A percentile compares a stretch with the other conserved stretches of the same genome.
These are phyloP conservation scores for Hyaloperonospora brassicae DNA, from an alignment of 352 stramenopile genomes.

Conservation along the genomic window DNA sequence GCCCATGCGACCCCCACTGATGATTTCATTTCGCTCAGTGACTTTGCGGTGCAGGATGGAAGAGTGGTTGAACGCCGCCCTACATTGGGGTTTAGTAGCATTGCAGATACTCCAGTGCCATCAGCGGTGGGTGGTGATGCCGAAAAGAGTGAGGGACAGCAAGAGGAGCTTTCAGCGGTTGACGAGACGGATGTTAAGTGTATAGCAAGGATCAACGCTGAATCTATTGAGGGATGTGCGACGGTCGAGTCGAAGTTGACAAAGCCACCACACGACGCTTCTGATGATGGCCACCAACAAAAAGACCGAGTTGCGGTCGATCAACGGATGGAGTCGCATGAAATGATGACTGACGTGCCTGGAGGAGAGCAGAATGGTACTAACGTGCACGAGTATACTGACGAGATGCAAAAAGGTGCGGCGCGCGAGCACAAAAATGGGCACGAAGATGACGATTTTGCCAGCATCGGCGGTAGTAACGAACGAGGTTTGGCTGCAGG, in stretches of 20 bases:
- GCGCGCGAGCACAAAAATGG: constrained; percentile 1
- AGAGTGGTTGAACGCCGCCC: constrained; percentile 18
- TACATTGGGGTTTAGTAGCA: constrained; percentile 24
- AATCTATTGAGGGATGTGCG: constrained; percentile 5
- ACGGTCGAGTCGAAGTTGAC: constrained; percentile 3
- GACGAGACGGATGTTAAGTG: constrained; percentile 8
- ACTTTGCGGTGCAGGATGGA: constrained; percentile 39
- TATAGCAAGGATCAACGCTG: neutral
- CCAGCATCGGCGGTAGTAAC: constrained; percentile 16
- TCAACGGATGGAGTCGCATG: constrained; percentile 2
- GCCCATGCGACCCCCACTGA: constrained; percentile 6
- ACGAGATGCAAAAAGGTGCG: constrained; percentile 13
- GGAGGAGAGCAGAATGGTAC: constrained; percentile 10
- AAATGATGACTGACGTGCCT: constrained; percentile 1
- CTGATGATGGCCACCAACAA: constrained; percentile 3
- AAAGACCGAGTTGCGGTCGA: neutral
- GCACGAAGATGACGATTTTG: constrained; percentile 15
- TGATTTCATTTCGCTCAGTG: constrained; percentile 48
- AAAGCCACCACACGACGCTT: constrained; percentile 6
- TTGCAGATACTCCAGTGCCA: constrained; percentile 12
- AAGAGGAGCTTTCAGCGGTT: constrained; percentile 5
- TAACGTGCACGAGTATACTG: constrained; percentile 1
- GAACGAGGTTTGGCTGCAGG: constrained; percentile 26
- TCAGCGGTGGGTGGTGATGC: constrained; percentile 16
- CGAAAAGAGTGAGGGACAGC: constrained; percentile 13